phyloP scores from a whole-genome alignment of 768 basidiomycete genomes.

The Phylloporus rhodoxanthus region DNA sequence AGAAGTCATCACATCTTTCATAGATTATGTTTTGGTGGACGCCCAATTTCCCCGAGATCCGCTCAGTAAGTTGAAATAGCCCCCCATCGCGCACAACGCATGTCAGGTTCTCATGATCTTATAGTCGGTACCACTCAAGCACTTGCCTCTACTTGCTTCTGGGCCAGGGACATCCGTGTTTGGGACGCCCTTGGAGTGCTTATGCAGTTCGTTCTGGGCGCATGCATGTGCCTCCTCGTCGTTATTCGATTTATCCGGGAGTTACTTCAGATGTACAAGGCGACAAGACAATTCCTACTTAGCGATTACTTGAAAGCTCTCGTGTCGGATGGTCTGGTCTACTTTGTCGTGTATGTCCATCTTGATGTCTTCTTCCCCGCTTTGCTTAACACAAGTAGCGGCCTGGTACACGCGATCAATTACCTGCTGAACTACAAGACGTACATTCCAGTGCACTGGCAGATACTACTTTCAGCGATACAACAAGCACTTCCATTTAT shows the following conservation, averaged over 20 bases:
- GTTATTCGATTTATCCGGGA: background rate
- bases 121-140: background rate
- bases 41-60: background rate
- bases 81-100: background rate
- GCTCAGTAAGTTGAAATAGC: background rate
- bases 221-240: background rate
- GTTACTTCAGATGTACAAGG: background rate
- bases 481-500: no score
- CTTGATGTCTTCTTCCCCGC: background rate
- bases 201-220: background rate
- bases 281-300: background rate
- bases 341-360: no score
- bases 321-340: no score
- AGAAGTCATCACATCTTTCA: background rate
- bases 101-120: background rate
- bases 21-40: background rate
- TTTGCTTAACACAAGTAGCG: background rate
- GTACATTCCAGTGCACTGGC: background rate
- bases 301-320: background rate
- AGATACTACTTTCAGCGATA: background rate
- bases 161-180: no score
- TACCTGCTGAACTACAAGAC: no score
- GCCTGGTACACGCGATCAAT: background rate
- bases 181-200: background rate
- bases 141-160: background rate